phyloP scores from a whole-genome alignment of 176 grass and related monocot genomes.

The Avena sativa region DNA sequence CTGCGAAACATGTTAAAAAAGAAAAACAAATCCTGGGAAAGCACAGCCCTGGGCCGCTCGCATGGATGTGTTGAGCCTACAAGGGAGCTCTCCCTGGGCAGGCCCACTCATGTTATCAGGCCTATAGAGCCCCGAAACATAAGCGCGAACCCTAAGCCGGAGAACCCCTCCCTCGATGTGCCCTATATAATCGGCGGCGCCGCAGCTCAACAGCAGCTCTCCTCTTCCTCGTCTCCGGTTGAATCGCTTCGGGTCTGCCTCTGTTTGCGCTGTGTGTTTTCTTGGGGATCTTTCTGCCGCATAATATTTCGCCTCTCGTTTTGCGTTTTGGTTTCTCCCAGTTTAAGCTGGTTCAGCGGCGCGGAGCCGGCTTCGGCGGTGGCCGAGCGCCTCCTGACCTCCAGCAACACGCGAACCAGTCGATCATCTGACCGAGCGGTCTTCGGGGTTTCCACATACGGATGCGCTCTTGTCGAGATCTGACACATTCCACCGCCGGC shows the following conservation, averaged over 20 bases:
- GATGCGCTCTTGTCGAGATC: constrained; percentile 80
- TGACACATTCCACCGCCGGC: constrained; percentile 39
- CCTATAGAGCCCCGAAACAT: background rate
- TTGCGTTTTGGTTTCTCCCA: accelerated
- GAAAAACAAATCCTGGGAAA: background rate
- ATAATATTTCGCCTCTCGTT: background rate
- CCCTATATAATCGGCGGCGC: background rate
- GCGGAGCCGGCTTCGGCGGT: constrained; percentile 39
- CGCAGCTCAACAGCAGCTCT: background rate
- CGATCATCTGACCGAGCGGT: constrained; percentile 88
- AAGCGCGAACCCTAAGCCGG: constrained; percentile 5
- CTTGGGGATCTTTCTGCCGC: background rate
- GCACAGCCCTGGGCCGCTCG: background rate
- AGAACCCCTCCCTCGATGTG: background rate
- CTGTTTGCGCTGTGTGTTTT: background rate
- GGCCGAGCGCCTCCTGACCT: constrained; percentile 51
- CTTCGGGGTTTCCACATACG: constrained; percentile 33
- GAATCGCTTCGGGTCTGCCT: too few relatives aligned
- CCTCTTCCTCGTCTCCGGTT: background rate
- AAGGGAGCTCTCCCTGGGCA: background rate
- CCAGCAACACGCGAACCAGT: constrained; percentile 54
- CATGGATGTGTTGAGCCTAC: background rate
- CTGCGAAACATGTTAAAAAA: too few relatives aligned
- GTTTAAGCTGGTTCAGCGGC: constrained; percentile 51
- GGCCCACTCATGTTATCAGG: background rate